Percentiles rank a stretch among this genome's conserved stretches.
Evolutionary conservation across 1,139 yeast genomes (phyloP).

Genomic region (Candida sojae): DNA sequence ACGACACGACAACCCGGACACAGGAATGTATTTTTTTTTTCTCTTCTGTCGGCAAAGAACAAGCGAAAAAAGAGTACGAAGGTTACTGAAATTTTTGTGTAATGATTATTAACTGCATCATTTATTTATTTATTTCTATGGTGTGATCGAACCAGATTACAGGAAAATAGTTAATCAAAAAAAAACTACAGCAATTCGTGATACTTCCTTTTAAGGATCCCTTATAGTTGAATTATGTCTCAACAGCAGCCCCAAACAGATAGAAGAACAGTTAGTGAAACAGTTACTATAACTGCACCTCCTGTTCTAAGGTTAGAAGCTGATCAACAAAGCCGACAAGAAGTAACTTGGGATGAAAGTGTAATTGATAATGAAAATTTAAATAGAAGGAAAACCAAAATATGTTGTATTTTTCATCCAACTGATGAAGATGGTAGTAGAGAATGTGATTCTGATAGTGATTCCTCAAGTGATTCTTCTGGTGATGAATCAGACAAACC

Average conservation of each 20-base stretch:
- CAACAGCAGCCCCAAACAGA: background rate
- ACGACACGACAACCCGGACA: too few species aligned
- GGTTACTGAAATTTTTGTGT: background rate
- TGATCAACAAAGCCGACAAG: slow-evolving; percentile 28
- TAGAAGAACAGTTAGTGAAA: background rate
- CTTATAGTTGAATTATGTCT: background rate
- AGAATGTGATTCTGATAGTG: slow-evolving; percentile 35
- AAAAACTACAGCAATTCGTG: too few species aligned
- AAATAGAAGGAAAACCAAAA: slow-evolving; percentile 84
- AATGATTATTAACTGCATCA: background rate
- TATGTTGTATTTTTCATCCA: slow-evolving; percentile 92
- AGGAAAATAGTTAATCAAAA: too few species aligned
- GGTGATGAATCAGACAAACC: slow-evolving; percentile 36
- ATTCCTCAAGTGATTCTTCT: slow-evolving; percentile 38
- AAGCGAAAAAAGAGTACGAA: background rate
- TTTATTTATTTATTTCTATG: background rate
- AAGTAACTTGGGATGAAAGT: slow-evolving; percentile 81
- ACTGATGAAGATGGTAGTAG: slow-evolving; percentile 69
- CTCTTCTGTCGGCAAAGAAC: too few species aligned
- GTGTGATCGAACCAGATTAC: background rate
- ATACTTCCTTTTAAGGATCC: too few species aligned
- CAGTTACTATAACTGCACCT: slow-evolving; percentile 8
- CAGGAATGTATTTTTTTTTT: too few species aligned
- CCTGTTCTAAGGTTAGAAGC: slow-evolving; percentile 13
- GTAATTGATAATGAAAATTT: slow-evolving; percentile 87